A percentile compares a stretch with the other conserved stretches of the same genome.
phyloP scores from a whole-genome alignment of 768 basidiomycete genomes.

The Sporobolomyces phaffii region DNA sequence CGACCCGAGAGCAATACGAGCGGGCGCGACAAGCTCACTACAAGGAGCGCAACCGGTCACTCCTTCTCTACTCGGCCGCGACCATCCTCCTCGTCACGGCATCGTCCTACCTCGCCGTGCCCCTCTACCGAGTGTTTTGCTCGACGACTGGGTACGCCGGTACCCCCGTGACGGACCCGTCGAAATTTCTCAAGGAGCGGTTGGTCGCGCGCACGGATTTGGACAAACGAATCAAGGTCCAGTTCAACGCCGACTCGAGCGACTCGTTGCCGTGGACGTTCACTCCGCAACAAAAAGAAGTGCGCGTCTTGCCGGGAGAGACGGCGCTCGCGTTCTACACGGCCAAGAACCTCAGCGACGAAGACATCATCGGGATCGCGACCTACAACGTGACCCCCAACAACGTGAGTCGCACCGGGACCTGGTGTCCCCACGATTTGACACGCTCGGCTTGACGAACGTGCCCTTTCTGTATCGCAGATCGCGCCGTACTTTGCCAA shows the following conservation, averaged over 20 bases:
- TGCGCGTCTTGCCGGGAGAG: constrained; percentile 88
- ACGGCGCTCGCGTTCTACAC: constrained; percentile 93
- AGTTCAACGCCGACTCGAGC: constrained; percentile 88
- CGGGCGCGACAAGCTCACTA: constrained; percentile 14
- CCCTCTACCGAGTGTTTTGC: constrained; percentile 96
- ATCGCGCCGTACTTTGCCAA: constrained; percentile 98
- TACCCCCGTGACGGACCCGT: constrained; percentile 75
- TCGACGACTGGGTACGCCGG: constrained; percentile 95
- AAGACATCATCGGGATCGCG: constrained; percentile 94
- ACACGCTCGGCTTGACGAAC: too few species aligned
- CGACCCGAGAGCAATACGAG: neutral
- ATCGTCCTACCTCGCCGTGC: constrained; percentile 92
- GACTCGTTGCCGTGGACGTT: constrained; percentile 91
- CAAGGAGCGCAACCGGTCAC: constrained; percentile 55
- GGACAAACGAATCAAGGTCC: constrained; percentile 69
- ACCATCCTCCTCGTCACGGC: constrained; percentile 72
- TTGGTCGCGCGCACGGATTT: constrained; percentile 59
- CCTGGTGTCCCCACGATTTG: too few species aligned
- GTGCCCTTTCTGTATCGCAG: constrained; percentile 51
- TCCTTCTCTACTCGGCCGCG: constrained; percentile 79
- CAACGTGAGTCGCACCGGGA: too few species aligned
- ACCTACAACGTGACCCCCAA: constrained; percentile 99
- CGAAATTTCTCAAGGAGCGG: constrained; percentile 61
- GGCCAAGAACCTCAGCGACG: constrained; percentile 73
- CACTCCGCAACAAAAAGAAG: constrained; percentile 79